Conservation (phyloP, 192 early-diverging fungal species). For the Backusella tarrabulga region DNA sequence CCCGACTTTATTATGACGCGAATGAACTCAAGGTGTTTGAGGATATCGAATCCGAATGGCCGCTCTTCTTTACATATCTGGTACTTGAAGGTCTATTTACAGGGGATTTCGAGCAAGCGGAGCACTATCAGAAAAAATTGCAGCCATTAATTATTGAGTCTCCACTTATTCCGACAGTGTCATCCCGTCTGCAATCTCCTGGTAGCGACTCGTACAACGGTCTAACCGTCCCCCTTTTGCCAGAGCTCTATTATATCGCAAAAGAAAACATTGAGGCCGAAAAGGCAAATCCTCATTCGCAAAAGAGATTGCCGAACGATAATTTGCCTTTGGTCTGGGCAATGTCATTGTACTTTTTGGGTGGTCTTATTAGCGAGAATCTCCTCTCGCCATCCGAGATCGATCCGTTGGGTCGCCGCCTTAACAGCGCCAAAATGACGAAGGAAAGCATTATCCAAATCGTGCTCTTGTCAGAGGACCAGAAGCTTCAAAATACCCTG, state of each 20-base stretch:
- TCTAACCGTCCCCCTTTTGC: conserved; percentile 30
- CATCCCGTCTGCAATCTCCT: conserved; percentile 7
- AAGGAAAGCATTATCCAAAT: conserved; percentile 74
- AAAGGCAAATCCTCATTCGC: conserved; percentile 60
- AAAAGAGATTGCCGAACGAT: conserved; percentile 76
- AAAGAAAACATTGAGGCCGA: conserved; percentile 69
- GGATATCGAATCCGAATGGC: conserved; percentile 85
- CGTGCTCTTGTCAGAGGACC: conserved; percentile 71
- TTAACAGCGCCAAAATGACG: conserved; percentile 45
- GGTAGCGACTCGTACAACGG: neutral
- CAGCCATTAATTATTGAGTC: conserved; percentile 73
- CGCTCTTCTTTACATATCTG: conserved; percentile 85
- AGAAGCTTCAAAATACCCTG: conserved; percentile 63
- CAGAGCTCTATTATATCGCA: conserved; percentile 81
- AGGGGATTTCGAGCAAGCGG: conserved; percentile 58
- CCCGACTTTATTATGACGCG: conserved; percentile 73
- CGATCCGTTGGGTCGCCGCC: conserved; percentile 76
- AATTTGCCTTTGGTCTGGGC: conserved; percentile 89
- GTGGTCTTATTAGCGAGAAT: conserved; percentile 70
- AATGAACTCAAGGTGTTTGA: conserved; percentile 81
- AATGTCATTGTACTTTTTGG: conserved; percentile 74
- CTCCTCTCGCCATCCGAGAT: conserved; percentile 75
- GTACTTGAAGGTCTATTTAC: conserved; percentile 79
- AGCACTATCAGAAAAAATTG: conserved; percentile 65
- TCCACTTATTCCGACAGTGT: neutral